Evolutionary conservation across 1,284 basidiomycete genomes (phyloP).

Genomic region (Ceratobasidium sp.): DNA sequence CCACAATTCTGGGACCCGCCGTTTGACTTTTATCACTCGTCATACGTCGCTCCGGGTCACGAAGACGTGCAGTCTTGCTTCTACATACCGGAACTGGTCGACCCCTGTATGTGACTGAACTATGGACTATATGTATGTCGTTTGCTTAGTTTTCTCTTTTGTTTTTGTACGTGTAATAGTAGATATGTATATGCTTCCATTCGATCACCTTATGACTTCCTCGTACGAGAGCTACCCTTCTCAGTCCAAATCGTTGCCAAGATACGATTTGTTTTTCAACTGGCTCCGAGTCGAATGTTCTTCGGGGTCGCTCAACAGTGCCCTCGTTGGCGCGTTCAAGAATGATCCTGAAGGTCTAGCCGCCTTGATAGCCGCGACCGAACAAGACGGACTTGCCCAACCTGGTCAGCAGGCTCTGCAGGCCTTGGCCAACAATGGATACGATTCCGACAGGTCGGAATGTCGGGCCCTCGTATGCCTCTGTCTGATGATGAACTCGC

Average conservation of each 20-base stretch:
- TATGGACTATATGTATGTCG: slow-evolving; percentile 18
- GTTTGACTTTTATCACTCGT: background rate
- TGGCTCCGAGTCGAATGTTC: background rate
- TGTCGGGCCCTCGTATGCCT: background rate
- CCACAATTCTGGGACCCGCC: background rate
- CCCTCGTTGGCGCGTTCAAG: background rate
- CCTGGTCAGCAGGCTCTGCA: background rate
- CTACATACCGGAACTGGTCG: slow-evolving; percentile 4
- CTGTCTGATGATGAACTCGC: slow-evolving; percentile 2
- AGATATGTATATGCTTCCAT: background rate
- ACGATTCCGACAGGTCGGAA: background rate
- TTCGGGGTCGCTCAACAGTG: background rate
- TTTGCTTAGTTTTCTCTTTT: slow-evolving; percentile 20
- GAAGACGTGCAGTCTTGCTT: background rate
- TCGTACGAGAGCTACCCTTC: background rate
- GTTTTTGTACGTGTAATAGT: slow-evolving; percentile 15
- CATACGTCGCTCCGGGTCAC: background rate
- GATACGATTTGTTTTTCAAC: background rate
- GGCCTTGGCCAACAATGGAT: background rate
- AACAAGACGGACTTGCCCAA: background rate
- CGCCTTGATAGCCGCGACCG: background rate
- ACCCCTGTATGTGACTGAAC: slow-evolving; percentile 27
- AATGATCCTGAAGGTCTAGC: background rate
- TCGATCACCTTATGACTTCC: background rate
- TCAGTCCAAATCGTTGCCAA: background rate